Evolutionary conservation across 192 early-diverging fungal species (phyloP).

Genomic region (Coemansia sp.): DNA sequence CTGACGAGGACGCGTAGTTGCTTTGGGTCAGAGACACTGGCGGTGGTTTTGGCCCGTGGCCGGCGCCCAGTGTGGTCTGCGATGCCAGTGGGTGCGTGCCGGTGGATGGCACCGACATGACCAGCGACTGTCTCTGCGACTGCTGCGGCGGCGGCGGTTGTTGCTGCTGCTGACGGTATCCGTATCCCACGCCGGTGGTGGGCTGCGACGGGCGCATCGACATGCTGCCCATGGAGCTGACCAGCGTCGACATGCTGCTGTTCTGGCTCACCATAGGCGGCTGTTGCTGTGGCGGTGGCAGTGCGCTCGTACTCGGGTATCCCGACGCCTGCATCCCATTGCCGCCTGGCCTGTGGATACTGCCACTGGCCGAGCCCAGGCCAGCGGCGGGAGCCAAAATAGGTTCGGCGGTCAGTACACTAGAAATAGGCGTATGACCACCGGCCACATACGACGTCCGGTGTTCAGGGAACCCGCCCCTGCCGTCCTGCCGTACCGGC

Average conservation of each 20-base stretch:
- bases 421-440: slow-evolving; percentile 23
- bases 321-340: neutral
- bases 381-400: neutral
- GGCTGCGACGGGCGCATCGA: slow-evolving; percentile 14
- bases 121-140: slow-evolving; percentile 11
- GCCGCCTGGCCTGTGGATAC: slow-evolving; percentile 8
- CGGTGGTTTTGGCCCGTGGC: slow-evolving; percentile 5
- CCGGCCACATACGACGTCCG: slow-evolving; percentile 11
- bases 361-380: neutral
- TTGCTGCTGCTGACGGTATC: slow-evolving; percentile 7
- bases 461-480: slow-evolving; percentile 20
- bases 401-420: slow-evolving; percentile 19
- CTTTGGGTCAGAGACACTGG: slow-evolving; percentile 3
- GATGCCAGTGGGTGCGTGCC: slow-evolving; percentile 14
- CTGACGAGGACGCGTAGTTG: neutral
- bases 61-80: slow-evolving; percentile 12
- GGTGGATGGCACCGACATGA: slow-evolving; percentile 11
- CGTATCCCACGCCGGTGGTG: neutral
- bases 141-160: too few species aligned
- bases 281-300: slow-evolving; percentile 1
- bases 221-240: slow-evolving; percentile 37
- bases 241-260: slow-evolving; percentile 28
- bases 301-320: slow-evolving; percentile 11
- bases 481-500: slow-evolving; percentile 12
- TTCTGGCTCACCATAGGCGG: slow-evolving; percentile 9